These are phyloP conservation scores for Mollisia scopiformis DNA, from an alignment of 2,329 filamentous ascomycete genomes.

Conservation along the genomic window DNA sequence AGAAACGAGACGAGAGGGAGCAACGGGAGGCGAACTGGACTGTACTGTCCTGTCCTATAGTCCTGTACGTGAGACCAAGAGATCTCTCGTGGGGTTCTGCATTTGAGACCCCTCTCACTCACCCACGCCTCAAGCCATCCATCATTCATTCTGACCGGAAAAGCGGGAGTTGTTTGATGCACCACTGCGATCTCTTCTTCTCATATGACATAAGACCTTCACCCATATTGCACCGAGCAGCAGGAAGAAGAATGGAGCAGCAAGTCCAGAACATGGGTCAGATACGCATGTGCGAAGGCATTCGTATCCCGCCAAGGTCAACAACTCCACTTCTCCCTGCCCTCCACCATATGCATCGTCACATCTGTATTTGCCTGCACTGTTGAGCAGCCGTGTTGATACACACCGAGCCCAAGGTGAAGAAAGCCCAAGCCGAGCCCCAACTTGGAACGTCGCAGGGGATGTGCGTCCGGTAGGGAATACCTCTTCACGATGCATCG, in stretches of 20 bases:
- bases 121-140: too few relatives aligned
- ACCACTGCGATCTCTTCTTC: neutral
- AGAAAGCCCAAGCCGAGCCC: neutral
- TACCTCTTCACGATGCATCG: neutral
- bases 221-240: slow-evolving; percentile 9
- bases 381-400: slow-evolving; percentile 1
- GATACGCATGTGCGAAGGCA: neutral
- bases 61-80: neutral
- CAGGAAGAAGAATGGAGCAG: slow-evolving; percentile 1
- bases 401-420: neutral
- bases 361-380: slow-evolving; percentile 6
- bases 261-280: neutral
- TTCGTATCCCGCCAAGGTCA: neutral
- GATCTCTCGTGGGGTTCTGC: neutral
- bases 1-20: too few relatives aligned
- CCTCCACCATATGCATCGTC: neutral
- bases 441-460: neutral
- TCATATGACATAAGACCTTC: slow-evolving; percentile 2
- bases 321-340: too few relatives aligned
- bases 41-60: too few relatives aligned
- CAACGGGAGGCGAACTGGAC: too few relatives aligned
- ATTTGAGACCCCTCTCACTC: neutral
- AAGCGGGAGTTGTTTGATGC: neutral
- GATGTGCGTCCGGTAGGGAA: neutral
- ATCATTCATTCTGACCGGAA: neutral